Evolutionary conservation across 2,329 filamentous ascomycete species (phyloP), one percentile per base, ranked within the genome.

Genomic region (Penicillium vulpinum): DNA sequence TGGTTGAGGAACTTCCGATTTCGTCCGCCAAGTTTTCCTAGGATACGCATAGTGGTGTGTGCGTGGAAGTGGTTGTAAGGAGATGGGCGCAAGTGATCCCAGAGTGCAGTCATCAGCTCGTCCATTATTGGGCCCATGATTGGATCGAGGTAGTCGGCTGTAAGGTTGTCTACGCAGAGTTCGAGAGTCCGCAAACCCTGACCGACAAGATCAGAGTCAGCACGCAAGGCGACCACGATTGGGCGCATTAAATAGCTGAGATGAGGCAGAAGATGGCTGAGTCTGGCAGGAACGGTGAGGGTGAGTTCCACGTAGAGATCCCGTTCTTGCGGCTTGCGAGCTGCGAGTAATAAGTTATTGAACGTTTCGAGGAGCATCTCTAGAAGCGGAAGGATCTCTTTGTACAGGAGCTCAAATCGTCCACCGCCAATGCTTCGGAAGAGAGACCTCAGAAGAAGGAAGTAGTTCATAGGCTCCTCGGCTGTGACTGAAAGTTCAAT

Each of bases 71-170:
- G 95, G 67, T 90, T 96, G 74, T 99, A 96, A 0, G 94, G 94
- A 61, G 92, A 88, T 8, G 94, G 95, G 67, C 89, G 90, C 40
- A 99, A 82, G 73, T 99, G 95, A 62, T 97, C 92, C 82, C 96
- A 99, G 1, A 99, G 81, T 1, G 93, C 93, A 45, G 92, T 94
- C 94, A 99, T 99, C 43, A 99, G 81, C 70, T 99, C 94, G 67
- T 99, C 93, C 74, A 99, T 97, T 26, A 97, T 95, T 0, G 94
- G 95, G 2, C 93, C 91, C 93, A 99, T 99, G 67, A 99, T 97
- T 0, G 94, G 95, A 67, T 99, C 94, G 15, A 99, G 80, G 70
- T 99, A 99, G 69, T 99, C 94, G 0, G 94, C 93, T 0, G 95
- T 99, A 0, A 99, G 83, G 66, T 99, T 99, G 62, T 99, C 94